A percentile compares a stretch with the other conserved stretches of the same genome.
Conservation (phyloP, 1,284 basidiomycete species). For the Boletus semigastroideus region DNA sequence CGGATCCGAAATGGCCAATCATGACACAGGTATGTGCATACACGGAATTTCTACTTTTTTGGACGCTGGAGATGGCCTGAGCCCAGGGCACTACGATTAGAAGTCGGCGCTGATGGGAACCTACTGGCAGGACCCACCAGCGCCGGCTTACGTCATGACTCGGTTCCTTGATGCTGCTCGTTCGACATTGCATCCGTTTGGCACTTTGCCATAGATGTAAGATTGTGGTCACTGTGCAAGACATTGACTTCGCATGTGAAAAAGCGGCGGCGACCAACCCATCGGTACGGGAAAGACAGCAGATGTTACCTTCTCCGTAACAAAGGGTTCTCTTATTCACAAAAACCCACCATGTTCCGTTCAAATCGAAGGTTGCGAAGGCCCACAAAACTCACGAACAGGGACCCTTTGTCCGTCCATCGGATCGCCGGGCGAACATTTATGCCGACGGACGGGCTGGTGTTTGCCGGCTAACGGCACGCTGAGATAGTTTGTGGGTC, state of each 20-base stretch:
- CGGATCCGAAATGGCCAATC: not conserved
- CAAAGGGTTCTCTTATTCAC: too few species aligned
- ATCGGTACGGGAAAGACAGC: not conserved
- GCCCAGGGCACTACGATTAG: not conserved
- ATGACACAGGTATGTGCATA: not conserved
- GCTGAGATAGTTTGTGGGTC: not conserved
- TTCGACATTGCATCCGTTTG: not conserved
- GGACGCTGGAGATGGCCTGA: not conserved
- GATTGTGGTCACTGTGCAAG: too few species aligned
- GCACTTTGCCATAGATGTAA: not conserved
- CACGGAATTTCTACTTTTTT: not conserved
- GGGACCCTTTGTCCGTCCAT: not conserved
- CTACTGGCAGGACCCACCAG: not conserved
- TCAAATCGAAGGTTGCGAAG: not conserved
- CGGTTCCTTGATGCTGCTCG: not conserved
- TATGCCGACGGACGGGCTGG: not conserved
- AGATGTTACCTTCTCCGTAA: too few species aligned
- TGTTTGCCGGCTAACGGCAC: not conserved
- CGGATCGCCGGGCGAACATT: not conserved
- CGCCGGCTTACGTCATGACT: not conserved
- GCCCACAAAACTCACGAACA: not conserved
- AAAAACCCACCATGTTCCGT: not conserved
- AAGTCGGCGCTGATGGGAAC: constrained; percentile 4
- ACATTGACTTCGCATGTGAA: not conserved
- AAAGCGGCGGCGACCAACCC: not conserved